Percentiles rank a stretch among this genome's conserved stretches.
These are phyloP conservation scores for Balamuthia mandrillaris DNA, from an alignment of 208 protist genomes.

Conservation along the genomic window DNA sequence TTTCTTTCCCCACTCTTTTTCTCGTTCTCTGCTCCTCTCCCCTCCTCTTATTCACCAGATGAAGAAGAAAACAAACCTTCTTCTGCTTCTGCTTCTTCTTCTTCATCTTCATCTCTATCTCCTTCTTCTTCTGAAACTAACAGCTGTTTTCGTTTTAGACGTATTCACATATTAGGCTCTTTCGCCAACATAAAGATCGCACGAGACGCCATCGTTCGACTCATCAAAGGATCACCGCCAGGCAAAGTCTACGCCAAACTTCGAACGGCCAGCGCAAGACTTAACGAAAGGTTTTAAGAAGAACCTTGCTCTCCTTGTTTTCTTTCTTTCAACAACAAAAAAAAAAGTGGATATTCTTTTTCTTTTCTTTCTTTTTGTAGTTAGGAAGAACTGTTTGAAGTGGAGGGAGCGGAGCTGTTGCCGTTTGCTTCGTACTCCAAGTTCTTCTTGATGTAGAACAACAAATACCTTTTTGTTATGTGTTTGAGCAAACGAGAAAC, in stretches of 20 bases:
- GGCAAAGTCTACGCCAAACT: conserved; percentile 96
- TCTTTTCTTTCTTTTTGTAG: neutral
- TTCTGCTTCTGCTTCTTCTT: neutral
- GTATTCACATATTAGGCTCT: conserved; percentile 97
- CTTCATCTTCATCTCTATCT: too few relatives aligned
- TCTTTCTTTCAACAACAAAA: neutral
- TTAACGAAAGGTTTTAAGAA: conserved; percentile 76
- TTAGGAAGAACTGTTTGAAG: neutral
- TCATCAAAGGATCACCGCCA: conserved; percentile 94
- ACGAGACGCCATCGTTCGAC: conserved; percentile 91
- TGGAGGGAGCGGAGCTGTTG: too few relatives aligned
- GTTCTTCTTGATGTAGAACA: too few relatives aligned
- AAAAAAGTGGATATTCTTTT: neutral
- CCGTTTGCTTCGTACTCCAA: too few relatives aligned
- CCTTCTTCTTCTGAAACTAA: neutral
- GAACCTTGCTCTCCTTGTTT: too few relatives aligned
- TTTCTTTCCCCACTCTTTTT: neutral
- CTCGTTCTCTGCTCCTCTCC: neutral
- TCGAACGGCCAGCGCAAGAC: conserved; percentile 86
- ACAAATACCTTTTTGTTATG: too few relatives aligned
- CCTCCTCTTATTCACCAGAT: neutral
- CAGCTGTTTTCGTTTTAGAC: too few relatives aligned
- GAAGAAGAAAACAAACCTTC: neutral
- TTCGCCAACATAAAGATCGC: conserved; percentile 96
- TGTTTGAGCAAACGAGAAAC: too few relatives aligned